These are phyloP conservation scores for Trichoderma reesei DNA, from an alignment of 495 filamentous ascomycete genomes.

Conservation along the genomic window DNA sequence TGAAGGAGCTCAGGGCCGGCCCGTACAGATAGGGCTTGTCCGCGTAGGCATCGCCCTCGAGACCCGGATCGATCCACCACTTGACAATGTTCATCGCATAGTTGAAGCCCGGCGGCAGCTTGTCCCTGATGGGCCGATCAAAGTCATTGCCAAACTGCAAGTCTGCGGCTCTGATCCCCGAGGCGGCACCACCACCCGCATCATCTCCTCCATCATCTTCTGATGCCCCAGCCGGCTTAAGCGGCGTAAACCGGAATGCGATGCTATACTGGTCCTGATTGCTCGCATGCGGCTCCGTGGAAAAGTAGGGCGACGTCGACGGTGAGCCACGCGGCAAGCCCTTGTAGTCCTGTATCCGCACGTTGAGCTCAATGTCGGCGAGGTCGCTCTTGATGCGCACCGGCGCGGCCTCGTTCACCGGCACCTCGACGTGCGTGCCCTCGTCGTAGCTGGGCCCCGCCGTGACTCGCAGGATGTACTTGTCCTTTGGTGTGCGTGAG, in stretches of 20 bases:
- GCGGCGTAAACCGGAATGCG: slow-evolving; percentile 62
- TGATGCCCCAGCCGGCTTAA: slow-evolving; percentile 19
- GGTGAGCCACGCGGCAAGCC: slow-evolving; percentile 53
- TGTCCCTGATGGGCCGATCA: slow-evolving; percentile 72
- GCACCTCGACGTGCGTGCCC: slow-evolving; percentile 52
- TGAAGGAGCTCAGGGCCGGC: slow-evolving; percentile 61
- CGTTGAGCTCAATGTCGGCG: slow-evolving; percentile 51
- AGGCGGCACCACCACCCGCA: background rate
- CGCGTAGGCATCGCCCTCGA: slow-evolving; percentile 81
- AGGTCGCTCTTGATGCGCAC: slow-evolving; percentile 49
- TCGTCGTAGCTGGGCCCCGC: slow-evolving; percentile 66
- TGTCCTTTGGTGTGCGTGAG: slow-evolving; percentile 22
- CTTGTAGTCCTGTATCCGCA: slow-evolving; percentile 52
- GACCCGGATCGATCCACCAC: slow-evolving; percentile 76
- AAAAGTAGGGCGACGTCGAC: slow-evolving; percentile 62
- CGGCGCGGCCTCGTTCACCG: slow-evolving; percentile 56
- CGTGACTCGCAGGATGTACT: slow-evolving; percentile 62
- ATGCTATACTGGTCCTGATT: slow-evolving; percentile 72
- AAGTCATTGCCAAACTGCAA: slow-evolving; percentile 92
- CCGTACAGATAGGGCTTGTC: slow-evolving; percentile 81
- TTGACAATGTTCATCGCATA: slow-evolving; percentile 73
- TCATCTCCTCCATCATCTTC: background rate
- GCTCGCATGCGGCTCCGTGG: slow-evolving; percentile 47
- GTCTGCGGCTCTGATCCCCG: slow-evolving; percentile 53
- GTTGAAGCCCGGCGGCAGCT: slow-evolving; percentile 76